Evolutionary conservation across 1,284 basidiomycete genomes (phyloP).

Genomic region (Wallemia mellicola): DNA sequence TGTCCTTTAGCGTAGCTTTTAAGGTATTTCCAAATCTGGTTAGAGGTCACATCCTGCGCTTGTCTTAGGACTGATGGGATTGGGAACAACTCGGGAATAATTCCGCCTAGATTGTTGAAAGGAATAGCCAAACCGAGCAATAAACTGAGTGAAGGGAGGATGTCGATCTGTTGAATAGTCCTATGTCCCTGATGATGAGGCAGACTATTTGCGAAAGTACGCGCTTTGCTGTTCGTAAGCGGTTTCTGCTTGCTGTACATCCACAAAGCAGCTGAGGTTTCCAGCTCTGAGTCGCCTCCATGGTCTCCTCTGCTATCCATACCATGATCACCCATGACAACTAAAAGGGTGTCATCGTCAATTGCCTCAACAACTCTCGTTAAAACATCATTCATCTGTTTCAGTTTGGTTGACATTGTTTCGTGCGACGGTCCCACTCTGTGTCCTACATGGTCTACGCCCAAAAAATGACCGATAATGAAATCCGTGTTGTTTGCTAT

Average conservation of each 20-base stretch:
- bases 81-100: slow-evolving; percentile 68
- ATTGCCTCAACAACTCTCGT: slow-evolving; percentile 28
- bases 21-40: slow-evolving; percentile 50
- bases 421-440: slow-evolving; percentile 67
- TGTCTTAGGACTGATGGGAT: slow-evolving; percentile 20
- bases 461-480: slow-evolving; percentile 78
- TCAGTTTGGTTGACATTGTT: slow-evolving; percentile 53
- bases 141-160: slow-evolving; percentile 68
- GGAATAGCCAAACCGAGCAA: slow-evolving; percentile 78
- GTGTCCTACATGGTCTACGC: slow-evolving; percentile 90
- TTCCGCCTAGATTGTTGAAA: slow-evolving; percentile 69
- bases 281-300: slow-evolving; percentile 63
- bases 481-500: slow-evolving; percentile 30
- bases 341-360: slow-evolving; percentile 57
- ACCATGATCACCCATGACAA: slow-evolving; percentile 86
- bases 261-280: slow-evolving; percentile 69
- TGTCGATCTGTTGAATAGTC: slow-evolving; percentile 68
- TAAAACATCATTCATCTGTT: slow-evolving; percentile 62
- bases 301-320: slow-evolving; percentile 92
- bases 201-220: neutral
- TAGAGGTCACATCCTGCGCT: slow-evolving; percentile 41
- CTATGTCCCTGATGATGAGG: slow-evolving; percentile 26
- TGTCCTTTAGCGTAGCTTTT: slow-evolving; percentile 36
- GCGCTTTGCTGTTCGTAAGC: slow-evolving; percentile 5
- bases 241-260: slow-evolving; percentile 35